These are phyloP conservation scores for Abrus pulchellus DNA, from an alignment of 306 rosid species.

Conservation along the genomic window DNA sequence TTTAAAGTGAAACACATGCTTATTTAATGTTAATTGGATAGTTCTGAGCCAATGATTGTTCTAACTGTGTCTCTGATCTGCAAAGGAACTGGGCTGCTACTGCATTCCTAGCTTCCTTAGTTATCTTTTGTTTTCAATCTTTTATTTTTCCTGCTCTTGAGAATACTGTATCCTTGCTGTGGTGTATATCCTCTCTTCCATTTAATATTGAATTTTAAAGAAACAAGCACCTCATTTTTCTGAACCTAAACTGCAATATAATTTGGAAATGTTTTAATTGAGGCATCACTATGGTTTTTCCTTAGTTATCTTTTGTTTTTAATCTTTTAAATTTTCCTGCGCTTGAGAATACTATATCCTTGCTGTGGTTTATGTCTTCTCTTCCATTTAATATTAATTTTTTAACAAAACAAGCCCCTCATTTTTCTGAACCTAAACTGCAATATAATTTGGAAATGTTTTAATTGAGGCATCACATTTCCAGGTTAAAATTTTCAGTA, in stretches of 20 bases:
- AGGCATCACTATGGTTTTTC: conserved; percentile 27
- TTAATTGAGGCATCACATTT: conserved; percentile 41
- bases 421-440: conserved; percentile 1
- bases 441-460: conserved; percentile 20
- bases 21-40: not conserved
- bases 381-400: conserved; percentile 1
- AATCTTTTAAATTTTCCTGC: not conserved
- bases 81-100: conserved; percentile 16
- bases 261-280: conserved; percentile 18
- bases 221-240: not conserved
- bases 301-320: not conserved
- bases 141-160: not conserved
- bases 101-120: not conserved
- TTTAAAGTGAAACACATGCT: conserved; percentile 5
- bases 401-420: not conserved
- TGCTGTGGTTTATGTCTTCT: conserved; percentile 5
- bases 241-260: conserved; percentile 1
- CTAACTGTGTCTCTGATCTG: conserved; percentile 12
- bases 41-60: conserved; percentile 22
- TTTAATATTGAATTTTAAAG: not conserved
- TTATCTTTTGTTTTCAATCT: not conserved
- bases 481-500: conserved; percentile 72
- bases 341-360: not conserved
- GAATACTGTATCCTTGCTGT: not conserved
- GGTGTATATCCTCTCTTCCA: not conserved